A percentile compares a stretch with the other conserved stretches of the same genome.
Conservation (phyloP, 495 filamentous ascomycete genomes). For the Halenospora varia region DNA sequence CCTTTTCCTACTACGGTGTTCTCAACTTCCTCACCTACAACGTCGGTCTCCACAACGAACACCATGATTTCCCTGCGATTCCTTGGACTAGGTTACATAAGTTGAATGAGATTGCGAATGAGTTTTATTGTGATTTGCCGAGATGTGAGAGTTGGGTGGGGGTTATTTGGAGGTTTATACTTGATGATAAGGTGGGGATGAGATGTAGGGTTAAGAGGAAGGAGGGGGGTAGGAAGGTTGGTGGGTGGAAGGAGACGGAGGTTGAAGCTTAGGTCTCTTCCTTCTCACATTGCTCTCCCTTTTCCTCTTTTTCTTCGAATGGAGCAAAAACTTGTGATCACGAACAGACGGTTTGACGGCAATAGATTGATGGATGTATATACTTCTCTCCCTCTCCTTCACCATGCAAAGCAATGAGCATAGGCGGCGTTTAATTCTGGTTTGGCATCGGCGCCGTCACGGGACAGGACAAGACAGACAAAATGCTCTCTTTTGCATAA, state of each 20-base stretch:
- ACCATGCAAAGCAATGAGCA: too few relatives aligned
- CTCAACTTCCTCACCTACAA: conserved; percentile 95
- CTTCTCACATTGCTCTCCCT: too few relatives aligned
- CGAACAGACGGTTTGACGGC: too few relatives aligned
- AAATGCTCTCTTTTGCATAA: too few relatives aligned
- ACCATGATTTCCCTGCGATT: conserved; percentile 96
- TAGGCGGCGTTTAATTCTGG: too few relatives aligned
- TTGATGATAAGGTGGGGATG: conserved; percentile 81
- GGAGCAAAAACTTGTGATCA: too few relatives aligned
- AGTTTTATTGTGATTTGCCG: conserved; percentile 91
- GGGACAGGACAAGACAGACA: too few relatives aligned
- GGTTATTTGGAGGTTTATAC: conserved; percentile 93
- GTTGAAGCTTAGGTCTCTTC: too few relatives aligned
- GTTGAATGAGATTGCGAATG: conserved; percentile 74
- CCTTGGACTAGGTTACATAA: conserved; percentile 83
- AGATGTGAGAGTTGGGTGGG: conserved; percentile 84
- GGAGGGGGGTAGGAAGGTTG: conserved; percentile 67
- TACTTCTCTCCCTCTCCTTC: too few relatives aligned
- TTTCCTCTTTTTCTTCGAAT: too few relatives aligned
- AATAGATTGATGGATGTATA: too few relatives aligned
- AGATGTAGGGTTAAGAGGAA: conserved; percentile 91
- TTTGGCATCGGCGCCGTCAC: too few relatives aligned
- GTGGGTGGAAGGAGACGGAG: conserved; percentile 49
- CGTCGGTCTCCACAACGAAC: conserved; percentile 95
- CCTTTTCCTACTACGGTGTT: conserved; percentile 93